Base-by-base conservation (phyloP, 192 early-diverging fungal species). In the Radiomyces spectabilis region DNA sequence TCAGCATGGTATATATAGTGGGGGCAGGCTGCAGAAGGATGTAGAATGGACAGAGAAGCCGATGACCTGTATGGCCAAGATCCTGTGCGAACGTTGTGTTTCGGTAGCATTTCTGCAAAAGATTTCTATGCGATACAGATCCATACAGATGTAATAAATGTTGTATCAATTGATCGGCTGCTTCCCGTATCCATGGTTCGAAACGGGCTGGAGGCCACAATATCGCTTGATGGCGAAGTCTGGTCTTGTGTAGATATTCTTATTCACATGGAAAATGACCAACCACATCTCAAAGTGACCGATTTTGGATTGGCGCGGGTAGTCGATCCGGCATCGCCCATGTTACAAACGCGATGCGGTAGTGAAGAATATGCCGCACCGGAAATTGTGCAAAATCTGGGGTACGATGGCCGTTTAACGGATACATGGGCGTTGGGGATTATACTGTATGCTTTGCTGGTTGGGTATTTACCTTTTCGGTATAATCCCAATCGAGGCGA, bases 341-440 rank as follows among this genome's bases (percentile, higher is more conserved):
- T 72, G 15, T 39, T 80, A 15, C 72, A 69, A n/a, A 76, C 75
- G 0, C 75, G 86, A 4, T 86, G 86, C 68, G 86, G 86, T n/a
- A 76, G 74, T n/a, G 85, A 85, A 53, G 86, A 89, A 51, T 89
- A 89, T 65, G 81, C 83, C 0, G 80, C 86, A 0, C 86, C 86
- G 0, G 86, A 89, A 53, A 68, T 89, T 35, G 72, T 89, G 31
- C 61, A 72, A n/a, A 73, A 70, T 16, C 63, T 73, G 30, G 72
- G 72, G 1, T 87, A 88, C 40, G 86, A 88, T 51, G 85, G 85
- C 8, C 61, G 79, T 15, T 48, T 73, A 37, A 82, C 81, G 1
- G 91, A 94, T 63, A 66, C 90, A 15, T 94, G 91, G 91, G 72
- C 87, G 4, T 60, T 91, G 1, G 91, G 88, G 12, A 79, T 85